phyloP scores from a whole-genome alignment of 129 eudicot species.

The Dittrichia graveolens region DNA sequence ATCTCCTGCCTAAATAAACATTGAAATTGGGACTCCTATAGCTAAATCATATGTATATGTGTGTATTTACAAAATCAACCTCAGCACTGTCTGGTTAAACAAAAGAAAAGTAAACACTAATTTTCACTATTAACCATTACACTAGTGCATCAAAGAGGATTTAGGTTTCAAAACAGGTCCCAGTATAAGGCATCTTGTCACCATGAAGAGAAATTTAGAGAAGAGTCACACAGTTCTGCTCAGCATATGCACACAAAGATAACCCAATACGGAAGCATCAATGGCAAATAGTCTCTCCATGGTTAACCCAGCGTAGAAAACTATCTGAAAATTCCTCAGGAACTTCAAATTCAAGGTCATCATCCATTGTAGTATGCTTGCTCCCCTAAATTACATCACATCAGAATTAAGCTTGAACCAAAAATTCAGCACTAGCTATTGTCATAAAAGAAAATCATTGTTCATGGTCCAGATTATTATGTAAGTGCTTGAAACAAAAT shows the following conservation, averaged over 20 bases:
- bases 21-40: slow-evolving; percentile 33
- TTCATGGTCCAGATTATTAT: neutral
- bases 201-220: neutral
- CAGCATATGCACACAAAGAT: too few species aligned
- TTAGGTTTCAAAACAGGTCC: slow-evolving; percentile 25
- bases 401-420: neutral
- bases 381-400: slow-evolving; percentile 48
- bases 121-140: slow-evolving; percentile 42
- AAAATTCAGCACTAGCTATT: neutral
- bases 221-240: neutral
- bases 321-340: slow-evolving; percentile 67
- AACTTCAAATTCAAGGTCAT: slow-evolving; percentile 40
- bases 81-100: slow-evolving; percentile 16
- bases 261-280: slow-evolving; percentile 27
- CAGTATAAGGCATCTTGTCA: neutral
- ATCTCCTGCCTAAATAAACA: slow-evolving; percentile 29
- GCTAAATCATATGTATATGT: slow-evolving; percentile 16
- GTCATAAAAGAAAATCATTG: neutral
- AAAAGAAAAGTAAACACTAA: slow-evolving; percentile 31
- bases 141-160: slow-evolving; percentile 29
- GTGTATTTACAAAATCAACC: slow-evolving; percentile 43
- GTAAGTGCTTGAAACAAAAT: slow-evolving; percentile 4
- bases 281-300: slow-evolving; percentile 71
- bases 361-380: slow-evolving; percentile 49
- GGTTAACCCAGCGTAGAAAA: slow-evolving; percentile 70